Conservation (phyloP, 768 basidiomycete genomes). For the Auriscalpium orientale region DNA sequence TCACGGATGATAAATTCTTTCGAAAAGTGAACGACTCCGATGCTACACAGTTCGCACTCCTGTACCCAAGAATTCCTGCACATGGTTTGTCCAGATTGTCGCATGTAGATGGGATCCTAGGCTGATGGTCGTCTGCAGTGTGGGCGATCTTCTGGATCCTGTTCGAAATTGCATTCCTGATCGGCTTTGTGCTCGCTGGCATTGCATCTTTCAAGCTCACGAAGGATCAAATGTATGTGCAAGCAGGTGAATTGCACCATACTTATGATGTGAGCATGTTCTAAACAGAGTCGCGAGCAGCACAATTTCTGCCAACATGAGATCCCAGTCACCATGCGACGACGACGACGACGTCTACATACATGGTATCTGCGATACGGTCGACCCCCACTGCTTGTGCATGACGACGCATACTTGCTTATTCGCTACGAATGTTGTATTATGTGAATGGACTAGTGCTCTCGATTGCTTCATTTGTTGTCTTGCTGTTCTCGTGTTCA, state of each 20-base stretch:
- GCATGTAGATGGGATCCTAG: background rate
- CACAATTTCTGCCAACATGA: slow-evolving; percentile 3
- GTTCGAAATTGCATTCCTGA: slow-evolving; percentile 67
- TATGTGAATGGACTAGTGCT: no score
- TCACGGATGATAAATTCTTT: slow-evolving; percentile 90
- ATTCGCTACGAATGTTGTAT: no score
- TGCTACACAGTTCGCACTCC: slow-evolving; percentile 77
- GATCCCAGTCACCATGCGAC: background rate
- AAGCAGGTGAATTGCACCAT: slow-evolving; percentile 52
- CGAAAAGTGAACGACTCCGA: slow-evolving; percentile 92
- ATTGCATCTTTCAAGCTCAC: slow-evolving; percentile 69
- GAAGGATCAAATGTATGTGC: slow-evolving; percentile 51
- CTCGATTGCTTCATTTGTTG: no score
- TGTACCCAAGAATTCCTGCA: slow-evolving; percentile 65
- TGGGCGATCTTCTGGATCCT: slow-evolving; percentile 86
- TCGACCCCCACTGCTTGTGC: no score
- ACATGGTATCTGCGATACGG: no score
- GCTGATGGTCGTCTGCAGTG: slow-evolving; percentile 32
- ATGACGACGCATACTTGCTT: no score
- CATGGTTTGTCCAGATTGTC: slow-evolving; percentile 43
- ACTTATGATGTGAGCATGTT: background rate
- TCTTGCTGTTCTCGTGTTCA: no score
- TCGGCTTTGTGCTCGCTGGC: slow-evolving; percentile 74
- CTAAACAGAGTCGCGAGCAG: background rate
- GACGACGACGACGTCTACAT: no score